Percentiles rank a stretch among this genome's conserved stretches.
These are phyloP conservation scores for Trifolium dubium DNA, from an alignment of 306 rosid genomes.

Conservation along the genomic window DNA sequence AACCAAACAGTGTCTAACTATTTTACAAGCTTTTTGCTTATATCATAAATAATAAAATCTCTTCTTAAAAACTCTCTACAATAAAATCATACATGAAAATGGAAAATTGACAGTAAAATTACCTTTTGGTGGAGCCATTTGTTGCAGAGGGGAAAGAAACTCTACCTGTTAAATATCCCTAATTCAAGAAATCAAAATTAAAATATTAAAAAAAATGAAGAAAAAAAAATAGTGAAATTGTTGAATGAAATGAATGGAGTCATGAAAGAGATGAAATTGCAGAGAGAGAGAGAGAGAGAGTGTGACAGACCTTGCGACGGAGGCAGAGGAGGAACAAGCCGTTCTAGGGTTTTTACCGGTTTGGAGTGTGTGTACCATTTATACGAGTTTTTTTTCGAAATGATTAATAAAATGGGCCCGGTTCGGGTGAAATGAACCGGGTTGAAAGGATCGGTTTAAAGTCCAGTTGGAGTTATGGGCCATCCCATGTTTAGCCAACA, in stretches of 20 bases:
- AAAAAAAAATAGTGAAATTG: background rate
- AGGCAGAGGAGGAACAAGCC: slow-evolving; percentile 21
- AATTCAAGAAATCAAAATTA: slow-evolving; percentile 19
- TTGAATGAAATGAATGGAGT: background rate
- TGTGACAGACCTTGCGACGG: slow-evolving; percentile 30
- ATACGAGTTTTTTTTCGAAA: background rate
- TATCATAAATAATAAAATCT: too few species aligned
- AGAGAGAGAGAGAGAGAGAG: too few species aligned
- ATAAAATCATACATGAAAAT: background rate
- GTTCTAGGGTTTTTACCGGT: slow-evolving; percentile 43
- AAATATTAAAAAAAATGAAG: too few species aligned
- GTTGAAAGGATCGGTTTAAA: too few species aligned
- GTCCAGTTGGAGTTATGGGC: background rate
- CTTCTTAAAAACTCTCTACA: background rate
- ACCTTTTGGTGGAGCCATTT: slow-evolving; percentile 78
- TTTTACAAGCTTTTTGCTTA: background rate
- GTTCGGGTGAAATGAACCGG: background rate
- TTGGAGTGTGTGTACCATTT: slow-evolving; percentile 4
- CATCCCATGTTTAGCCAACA: background rate
- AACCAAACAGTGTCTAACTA: background rate
- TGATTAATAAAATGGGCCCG: background rate
- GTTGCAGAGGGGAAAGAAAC: background rate
- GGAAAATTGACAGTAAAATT: background rate
- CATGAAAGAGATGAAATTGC: background rate
- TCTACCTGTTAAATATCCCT: slow-evolving; percentile 34